Evolutionary conservation across 371 early-diverging fungal genomes (phyloP), one percentile per base, ranked within the genome.

Genomic region (Mortierella sp.): DNA sequence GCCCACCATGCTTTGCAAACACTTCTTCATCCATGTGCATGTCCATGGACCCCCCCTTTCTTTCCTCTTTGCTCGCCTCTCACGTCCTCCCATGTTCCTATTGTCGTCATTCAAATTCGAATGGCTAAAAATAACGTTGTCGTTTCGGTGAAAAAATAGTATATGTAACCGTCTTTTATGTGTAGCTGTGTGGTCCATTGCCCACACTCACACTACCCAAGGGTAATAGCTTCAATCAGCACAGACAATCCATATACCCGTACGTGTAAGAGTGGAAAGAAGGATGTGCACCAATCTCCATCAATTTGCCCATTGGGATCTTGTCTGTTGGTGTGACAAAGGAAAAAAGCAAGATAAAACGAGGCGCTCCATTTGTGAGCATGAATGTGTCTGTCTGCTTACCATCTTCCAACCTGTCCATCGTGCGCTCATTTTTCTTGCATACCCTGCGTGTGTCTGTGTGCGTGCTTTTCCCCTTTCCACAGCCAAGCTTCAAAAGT

Each of bases 51-150:
- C 65, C 55, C 29, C 54, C 27, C 51, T 74, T 27, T 56, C 55
- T 65, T 27, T 14, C 32, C 54, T 43, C 51, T 38, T n/a, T 21
- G 35, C 7, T 54, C 56, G n/a, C 24, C 12, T 46, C 48, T 46
- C 14, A 41, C 46, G 3, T 46, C 48, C 14, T 46, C 48, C 48
- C 12, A 46, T 24, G 56, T 14, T 60, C 12, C 63, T 32, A 18
- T 60, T 27, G 63, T 60, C 51, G 51, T 63, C 35, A 35, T 60
- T 60, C 60, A 16, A 51, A 60, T 11, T 21, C 65, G 18, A 63
- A 63, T 21, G 68, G 68, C 68, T 68, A 68, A 68, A 68, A 68
- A 68, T 68, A 68, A 68, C 41, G 21, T 38, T 41, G 68, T 29
- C 29, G 14, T 10, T 12, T 4, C 29, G 29, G 11, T 58, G 58